Conservation (phyloP, 108 stramenopile species). For the Nannochloropsis granulata region DNA sequence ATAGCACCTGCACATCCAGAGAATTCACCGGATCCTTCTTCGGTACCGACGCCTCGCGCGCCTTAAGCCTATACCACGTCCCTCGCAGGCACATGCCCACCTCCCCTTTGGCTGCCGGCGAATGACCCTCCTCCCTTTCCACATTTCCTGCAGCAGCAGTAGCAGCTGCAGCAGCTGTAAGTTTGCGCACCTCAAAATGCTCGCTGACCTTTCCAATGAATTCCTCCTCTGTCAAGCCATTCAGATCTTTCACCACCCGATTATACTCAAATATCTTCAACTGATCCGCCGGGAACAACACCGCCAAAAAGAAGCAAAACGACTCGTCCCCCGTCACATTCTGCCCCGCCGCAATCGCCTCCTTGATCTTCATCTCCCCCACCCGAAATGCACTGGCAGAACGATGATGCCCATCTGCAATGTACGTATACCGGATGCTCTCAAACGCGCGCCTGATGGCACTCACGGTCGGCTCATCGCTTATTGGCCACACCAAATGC, state of each 20-base stretch:
- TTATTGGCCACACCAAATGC: constrained; percentile 16
- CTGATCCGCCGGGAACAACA: constrained; percentile 33
- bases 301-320: constrained; percentile 21
- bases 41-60: not conserved
- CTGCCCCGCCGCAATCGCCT: constrained; percentile 20
- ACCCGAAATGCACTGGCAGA: constrained; percentile 28
- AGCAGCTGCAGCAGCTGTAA: too few species aligned
- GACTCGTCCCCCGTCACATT: constrained; percentile 23
- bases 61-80: constrained; percentile 4
- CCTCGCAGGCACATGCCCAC: constrained; percentile 28
- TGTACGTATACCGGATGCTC: constrained; percentile 13
- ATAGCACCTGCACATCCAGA: constrained; percentile 24
- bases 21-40: constrained; percentile 8
- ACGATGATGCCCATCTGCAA: constrained; percentile 36
- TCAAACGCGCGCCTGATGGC: constrained; percentile 26
- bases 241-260: not conserved
- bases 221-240: not conserved
- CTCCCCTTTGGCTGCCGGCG: not conserved
- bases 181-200: not conserved
- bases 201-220: constrained; percentile 2
- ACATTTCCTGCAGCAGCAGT: not conserved
- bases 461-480: constrained; percentile 2
- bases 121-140: not conserved
- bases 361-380: constrained; percentile 27
- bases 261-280: constrained; percentile 1